Conservation (phyloP, 2,329 filamentous ascomycete genomes). For the Rutstroemia sydowiana region DNA sequence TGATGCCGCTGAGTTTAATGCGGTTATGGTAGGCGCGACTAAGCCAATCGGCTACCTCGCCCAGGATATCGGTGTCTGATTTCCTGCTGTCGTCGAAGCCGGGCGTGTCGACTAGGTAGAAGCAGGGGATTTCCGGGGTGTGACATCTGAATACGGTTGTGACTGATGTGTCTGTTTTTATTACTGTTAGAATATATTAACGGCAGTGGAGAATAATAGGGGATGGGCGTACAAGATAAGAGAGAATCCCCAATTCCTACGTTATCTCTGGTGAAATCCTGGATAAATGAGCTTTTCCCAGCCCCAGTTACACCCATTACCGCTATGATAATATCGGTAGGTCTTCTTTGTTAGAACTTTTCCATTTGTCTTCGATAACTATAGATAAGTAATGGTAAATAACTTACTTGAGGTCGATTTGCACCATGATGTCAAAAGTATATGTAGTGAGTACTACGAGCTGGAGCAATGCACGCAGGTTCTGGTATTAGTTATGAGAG, state of each 20-base stretch:
- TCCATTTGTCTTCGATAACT: no score
- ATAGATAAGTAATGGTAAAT: no score
- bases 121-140: neutral
- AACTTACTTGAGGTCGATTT: no score
- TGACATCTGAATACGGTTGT: neutral
- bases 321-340: neutral
- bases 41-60: neutral
- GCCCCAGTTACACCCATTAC: neutral
- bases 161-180: neutral
- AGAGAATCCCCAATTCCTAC: neutral
- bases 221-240: neutral
- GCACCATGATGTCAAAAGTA: no score
- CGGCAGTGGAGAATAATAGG: neutral
- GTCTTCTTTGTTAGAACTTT: neutral
- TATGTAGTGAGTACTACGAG: no score
- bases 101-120: neutral
- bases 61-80: neutral
- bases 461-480: no score
- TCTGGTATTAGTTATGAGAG: no score
- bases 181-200: neutral
- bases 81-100: neutral
- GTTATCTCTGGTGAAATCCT: neutral
- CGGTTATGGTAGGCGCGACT: neutral
- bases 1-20: neutral
- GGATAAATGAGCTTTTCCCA: neutral